These are phyloP conservation scores for Acanthamoeba castellanii DNA, from an alignment of 208 protist species.

Conservation along the genomic window DNA sequence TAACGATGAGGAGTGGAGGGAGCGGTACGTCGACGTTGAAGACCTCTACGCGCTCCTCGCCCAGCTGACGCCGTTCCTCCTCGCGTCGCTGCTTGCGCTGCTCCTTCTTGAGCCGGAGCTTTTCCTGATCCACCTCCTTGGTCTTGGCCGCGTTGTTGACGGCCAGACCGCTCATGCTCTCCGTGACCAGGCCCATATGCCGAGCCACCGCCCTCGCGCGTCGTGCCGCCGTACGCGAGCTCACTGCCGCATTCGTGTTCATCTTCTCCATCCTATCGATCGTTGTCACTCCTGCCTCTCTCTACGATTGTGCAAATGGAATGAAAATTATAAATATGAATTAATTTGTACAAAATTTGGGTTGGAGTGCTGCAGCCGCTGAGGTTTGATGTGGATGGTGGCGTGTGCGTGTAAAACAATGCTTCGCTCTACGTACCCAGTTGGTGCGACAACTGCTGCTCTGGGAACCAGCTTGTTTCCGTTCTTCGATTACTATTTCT, in stretches of 20 bases:
- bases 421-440: too few species aligned
- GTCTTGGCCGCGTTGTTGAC: background rate
- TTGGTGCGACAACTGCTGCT: background rate
- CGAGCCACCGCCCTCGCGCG: background rate
- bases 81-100: conserved; percentile 6
- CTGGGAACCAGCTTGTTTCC: background rate
- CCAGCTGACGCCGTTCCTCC: conserved; percentile 7
- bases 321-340: too few species aligned
- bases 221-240: background rate
- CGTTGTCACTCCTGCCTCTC: background rate
- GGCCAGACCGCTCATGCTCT: background rate
- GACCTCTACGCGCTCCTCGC: conserved; percentile 9
- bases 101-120: conserved; percentile 2
- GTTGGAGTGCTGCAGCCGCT: too few species aligned
- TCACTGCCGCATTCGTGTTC: background rate
- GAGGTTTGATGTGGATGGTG: too few species aligned
- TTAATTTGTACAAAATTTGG: too few species aligned
- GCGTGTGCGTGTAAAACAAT: too few species aligned
- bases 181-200: background rate
- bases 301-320: background rate
- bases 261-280: background rate
- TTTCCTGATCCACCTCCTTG: conserved; percentile 14
- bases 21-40: background rate
- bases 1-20: background rate
- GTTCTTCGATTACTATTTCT: background rate